Base-by-base conservation (phyloP, 179 eudicot genomes). In the Carnegiea gigantea region DNA sequence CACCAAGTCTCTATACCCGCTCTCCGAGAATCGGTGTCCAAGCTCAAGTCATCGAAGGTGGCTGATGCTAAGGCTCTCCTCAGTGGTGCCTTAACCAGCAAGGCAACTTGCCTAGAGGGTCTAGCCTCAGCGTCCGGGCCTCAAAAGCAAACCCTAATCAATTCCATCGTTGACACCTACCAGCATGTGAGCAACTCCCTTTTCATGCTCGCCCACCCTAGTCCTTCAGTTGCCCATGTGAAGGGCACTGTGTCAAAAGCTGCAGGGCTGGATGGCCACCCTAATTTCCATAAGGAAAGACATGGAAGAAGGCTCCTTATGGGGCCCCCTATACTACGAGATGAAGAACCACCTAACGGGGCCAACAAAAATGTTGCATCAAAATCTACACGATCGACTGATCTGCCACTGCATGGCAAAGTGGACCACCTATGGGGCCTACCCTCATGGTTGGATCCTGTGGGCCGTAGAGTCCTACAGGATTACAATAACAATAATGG, bases 91-190 rank as follows among this genome's bases (percentile, higher is more conserved):
- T 86, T 94, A 9, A 93, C 98, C 9, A 95, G 93, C 83, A 95
- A 85, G 84, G 86, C 80, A 79, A 96, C 99, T 1, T 96, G 98
- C 84, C 84, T 95, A 48, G 97, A 96, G 76, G 98, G 98, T 26
- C 83, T 96, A 6, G 86, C 83, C 62, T 85, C 89, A 17, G 91
- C 94, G 1, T 79, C 91, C 0, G 97, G 99, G 6, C 86, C 96
- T 5, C 68, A 72, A 40, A 93, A 92, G 84, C 85, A 90, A 1
- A 43, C 77, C 54, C 80, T 96, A 5, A 79, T 92, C 0, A 46
- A 80, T 64, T 88, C 95, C 5, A 8, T 93, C 7, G 23, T 62
- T 0, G 75, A 21, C n/a, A 36, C 93, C 28, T 93, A 96, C 64
- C 86, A 85, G 76, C 89, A 92, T 30, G 93, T 96, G 9, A 88